Base-by-base conservation (phyloP, 495 filamentous ascomycete species). In the Bacidia rubella region DNA sequence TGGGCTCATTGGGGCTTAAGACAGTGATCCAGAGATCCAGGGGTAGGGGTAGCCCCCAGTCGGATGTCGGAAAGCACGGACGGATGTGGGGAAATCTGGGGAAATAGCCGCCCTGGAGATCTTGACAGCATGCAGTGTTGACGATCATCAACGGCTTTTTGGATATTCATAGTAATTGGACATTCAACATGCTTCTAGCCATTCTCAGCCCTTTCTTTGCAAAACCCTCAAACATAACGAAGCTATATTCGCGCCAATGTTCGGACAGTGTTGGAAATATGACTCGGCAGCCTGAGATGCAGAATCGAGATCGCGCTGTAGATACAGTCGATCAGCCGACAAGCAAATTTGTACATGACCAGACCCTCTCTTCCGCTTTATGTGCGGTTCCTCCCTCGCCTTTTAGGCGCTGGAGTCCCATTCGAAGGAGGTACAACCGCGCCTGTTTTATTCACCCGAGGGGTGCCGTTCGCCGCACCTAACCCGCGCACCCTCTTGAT, bases 391-490 rank as follows among this genome's bases (percentile, higher is more conserved):
- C 52, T 56, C 2, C 57, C 49, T 50, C 53, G 52, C 32, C 58
- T 42, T 49, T 61, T 58, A 51, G 58, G 46, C 58, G 51, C 58
- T 25, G 58, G 49, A 19, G 52, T 56, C 17, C 58, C 55, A 58
- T 61, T 61, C 38, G 54, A 52, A 29, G 41, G 42, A 49, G 25
- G 25, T 24, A 49, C 43, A 47, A 51, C 54, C 49, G 55, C 58
- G 5, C 51, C 45, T 45, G 22, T 58, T 39, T 40, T 58, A 29
- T 57, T 61, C 21, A 50, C 43, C 43, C 45, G 56, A 38, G 56
- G 54, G 19, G 59, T 59, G 23, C 54, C 57, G 47, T 54, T 61
- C 38, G 35, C 22, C 11, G 46, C 47, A 12, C 59, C 56, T n/a
- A 57, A 43, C 9, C 56, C 57, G 26, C 56, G 43, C 41, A 62